phyloP scores from a whole-genome alignment of 129 eudicot species.

The Artemisia argyi region DNA sequence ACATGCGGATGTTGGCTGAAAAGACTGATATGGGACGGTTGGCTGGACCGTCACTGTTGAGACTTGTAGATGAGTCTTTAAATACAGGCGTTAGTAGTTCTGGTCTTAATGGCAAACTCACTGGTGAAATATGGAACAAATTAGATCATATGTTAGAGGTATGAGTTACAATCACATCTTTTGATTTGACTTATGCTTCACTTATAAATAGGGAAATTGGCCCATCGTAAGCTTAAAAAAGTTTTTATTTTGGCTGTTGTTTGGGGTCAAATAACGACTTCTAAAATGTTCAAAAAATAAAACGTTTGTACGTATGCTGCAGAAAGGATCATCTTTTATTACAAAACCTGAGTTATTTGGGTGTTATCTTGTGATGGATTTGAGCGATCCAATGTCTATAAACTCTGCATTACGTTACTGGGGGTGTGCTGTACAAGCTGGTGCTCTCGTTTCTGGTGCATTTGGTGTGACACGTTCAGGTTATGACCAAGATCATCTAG shows the following conservation, averaged over 20 bases:
- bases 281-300: neutral
- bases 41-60: constrained; percentile 77
- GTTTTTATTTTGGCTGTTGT: neutral
- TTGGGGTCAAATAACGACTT: neutral
- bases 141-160: constrained; percentile 76
- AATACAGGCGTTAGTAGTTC: constrained; percentile 41
- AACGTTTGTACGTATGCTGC: constrained; percentile 26
- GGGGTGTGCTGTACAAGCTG: constrained; percentile 94
- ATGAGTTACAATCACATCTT: constrained; percentile 3
- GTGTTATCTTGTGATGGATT: constrained; percentile 79
- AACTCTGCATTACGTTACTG: constrained; percentile 81
- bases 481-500: constrained; percentile 34
- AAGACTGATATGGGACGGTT: constrained; percentile 90
- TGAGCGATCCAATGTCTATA: constrained; percentile 49
- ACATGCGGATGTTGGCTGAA: constrained; percentile 73
- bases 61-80: constrained; percentile 74
- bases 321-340: constrained; percentile 76
- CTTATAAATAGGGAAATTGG: neutral
- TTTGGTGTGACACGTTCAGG: constrained; percentile 50
- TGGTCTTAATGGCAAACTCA: constrained; percentile 53
- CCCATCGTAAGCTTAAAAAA: neutral
- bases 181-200: neutral
- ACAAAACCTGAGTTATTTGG: constrained; percentile 66
- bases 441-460: constrained; percentile 83
- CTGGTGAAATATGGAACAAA: constrained; percentile 84